phyloP scores from a whole-genome alignment of 371 early-diverging fungal genomes.

The Phascolomyces articulosus region DNA sequence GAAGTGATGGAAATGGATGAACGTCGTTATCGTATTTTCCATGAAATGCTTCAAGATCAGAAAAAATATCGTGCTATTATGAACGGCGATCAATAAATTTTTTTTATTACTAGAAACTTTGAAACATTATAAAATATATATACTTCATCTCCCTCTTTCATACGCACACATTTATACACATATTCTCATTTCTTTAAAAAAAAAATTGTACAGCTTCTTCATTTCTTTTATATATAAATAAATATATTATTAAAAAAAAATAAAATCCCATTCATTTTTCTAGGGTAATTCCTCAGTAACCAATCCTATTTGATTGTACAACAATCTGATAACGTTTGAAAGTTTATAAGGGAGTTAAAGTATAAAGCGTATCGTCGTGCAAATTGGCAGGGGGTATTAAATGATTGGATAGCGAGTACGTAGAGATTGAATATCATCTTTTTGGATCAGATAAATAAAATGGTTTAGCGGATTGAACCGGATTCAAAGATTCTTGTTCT shows the following conservation, averaged over 20 bases:
- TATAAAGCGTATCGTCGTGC: not conserved
- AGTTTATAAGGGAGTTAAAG: too few relatives aligned
- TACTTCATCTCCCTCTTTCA: not conserved
- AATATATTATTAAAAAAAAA: not conserved
- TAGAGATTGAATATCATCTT: too few relatives aligned
- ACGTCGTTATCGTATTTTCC: conserved; percentile 58
- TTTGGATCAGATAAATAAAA: too few relatives aligned
- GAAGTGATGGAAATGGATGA: conserved; percentile 47
- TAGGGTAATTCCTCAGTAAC: not conserved
- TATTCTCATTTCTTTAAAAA: not conserved
- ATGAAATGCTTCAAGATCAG: conserved; percentile 63
- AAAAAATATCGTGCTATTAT: conserved; percentile 59
- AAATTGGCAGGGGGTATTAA: not conserved
- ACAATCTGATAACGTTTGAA: not conserved
- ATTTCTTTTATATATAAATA: not conserved
- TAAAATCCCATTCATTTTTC: not conserved
- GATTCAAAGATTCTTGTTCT: too few relatives aligned
- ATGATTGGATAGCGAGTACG: too few relatives aligned
- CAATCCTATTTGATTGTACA: not conserved
- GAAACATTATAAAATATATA: not conserved
- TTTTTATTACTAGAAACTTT: not conserved
- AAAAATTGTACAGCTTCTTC: not conserved
- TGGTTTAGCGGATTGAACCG: too few relatives aligned
- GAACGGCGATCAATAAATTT: conserved; percentile 23
- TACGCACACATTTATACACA: too few relatives aligned